A percentile compares a stretch with the other conserved stretches of the same genome.
These are phyloP conservation scores for Xylariomycetidae sp. DNA, from an alignment of 2,329 filamentous ascomycete species.

Conservation along the genomic window DNA sequence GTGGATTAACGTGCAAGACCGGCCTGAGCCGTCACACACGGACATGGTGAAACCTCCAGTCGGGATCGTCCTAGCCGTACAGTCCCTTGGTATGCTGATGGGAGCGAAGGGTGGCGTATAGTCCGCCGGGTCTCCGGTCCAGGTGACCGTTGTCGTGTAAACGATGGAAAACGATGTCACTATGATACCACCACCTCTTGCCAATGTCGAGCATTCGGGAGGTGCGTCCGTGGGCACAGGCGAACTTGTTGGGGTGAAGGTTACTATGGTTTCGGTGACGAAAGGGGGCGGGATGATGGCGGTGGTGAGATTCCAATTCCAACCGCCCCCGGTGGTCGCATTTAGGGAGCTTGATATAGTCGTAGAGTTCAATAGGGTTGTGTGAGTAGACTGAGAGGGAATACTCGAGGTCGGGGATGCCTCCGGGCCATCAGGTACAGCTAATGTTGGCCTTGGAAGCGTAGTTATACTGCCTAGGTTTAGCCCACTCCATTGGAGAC, in stretches of 20 bases:
- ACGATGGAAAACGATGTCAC: conserved; percentile 39
- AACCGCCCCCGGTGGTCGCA: too few species aligned
- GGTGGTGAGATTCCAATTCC: too few species aligned
- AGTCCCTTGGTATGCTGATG: conserved; percentile 35
- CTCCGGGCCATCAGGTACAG: conserved; percentile 7
- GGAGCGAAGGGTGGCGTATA: conserved; percentile 43
- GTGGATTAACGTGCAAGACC: conserved; percentile 28
- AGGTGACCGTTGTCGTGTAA: conserved; percentile 47
- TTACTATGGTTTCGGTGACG: too few species aligned
- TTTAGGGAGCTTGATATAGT: too few species aligned
- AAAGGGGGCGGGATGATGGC: too few species aligned
- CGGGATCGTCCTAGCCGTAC: conserved; percentile 22
- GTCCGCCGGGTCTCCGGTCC: conserved; percentile 38
- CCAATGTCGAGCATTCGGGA: conserved; percentile 14
- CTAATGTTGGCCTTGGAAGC: conserved; percentile 13
- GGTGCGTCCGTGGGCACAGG: conserved; percentile 9
- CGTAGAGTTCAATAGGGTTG: too few species aligned
- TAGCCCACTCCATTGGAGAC: conserved; percentile 5
- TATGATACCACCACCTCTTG: conserved; percentile 26
- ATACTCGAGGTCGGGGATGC: background rate
- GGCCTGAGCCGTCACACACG: conserved; percentile 26
- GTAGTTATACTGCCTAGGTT: conserved; percentile 18
- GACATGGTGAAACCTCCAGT: conserved; percentile 21
- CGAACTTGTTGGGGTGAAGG: conserved; percentile 4
- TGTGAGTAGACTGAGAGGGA: too few species aligned